Conservation (phyloP, 139 green algal species). For the Tetraselmis chui region DNA sequence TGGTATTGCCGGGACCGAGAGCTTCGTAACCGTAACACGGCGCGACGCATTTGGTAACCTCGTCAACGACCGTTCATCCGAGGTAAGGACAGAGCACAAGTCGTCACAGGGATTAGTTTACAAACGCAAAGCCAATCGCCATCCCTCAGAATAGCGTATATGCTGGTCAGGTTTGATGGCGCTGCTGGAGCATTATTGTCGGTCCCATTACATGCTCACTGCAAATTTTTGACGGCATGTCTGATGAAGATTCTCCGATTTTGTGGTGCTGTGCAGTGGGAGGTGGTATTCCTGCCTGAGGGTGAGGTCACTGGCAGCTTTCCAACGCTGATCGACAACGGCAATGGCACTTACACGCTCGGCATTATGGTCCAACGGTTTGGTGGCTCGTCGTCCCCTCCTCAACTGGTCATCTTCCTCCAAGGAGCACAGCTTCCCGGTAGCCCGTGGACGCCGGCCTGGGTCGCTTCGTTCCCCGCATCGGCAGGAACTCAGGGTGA, state of each 20-base stretch:
- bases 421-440: not conserved
- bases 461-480: not conserved
- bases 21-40: not conserved
- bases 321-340: not conserved
- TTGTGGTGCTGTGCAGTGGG: too few species aligned
- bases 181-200: too few species aligned
- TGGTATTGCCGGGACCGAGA: not conserved
- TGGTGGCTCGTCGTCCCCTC: not conserved
- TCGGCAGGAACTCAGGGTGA: not conserved
- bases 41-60: not conserved
- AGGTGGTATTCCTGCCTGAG: not conserved
- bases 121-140: too few species aligned
- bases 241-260: too few species aligned
- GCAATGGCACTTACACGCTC: not conserved
- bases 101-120: too few species aligned
- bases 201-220: too few species aligned
- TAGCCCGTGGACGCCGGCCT: not conserved
- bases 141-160: too few species aligned
- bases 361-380: not conserved
- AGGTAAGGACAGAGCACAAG: too few species aligned
- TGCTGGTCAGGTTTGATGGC: too few species aligned
- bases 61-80: too few species aligned
- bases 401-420: not conserved
- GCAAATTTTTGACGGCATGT: too few species aligned
- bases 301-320: not conserved